Base-by-base conservation (phyloP, 805 yeast genomes). In the Kazachstania bromeliacearum region DNA sequence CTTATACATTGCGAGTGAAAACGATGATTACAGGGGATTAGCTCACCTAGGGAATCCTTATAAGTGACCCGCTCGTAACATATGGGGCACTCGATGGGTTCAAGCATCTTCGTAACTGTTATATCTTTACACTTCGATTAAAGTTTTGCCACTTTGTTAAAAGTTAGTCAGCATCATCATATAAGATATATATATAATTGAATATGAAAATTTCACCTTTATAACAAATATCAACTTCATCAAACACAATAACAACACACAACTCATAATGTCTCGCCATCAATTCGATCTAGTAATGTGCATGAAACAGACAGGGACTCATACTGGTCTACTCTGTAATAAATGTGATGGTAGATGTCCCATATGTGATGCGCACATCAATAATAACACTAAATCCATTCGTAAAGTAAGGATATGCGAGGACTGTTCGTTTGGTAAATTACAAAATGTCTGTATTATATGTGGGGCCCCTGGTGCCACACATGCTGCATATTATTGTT, bases 311-410 rank as follows among this genome's bases (percentile, higher is more conserved):
- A 85, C 95, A 1, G 96, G 96, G 0, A 70, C 76, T 0, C 60
- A 64, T 13, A 55, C 73, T 4, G 97, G 95, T 1, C 62, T 68
- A 34, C 64, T 88, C 3, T 88, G 97, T 50, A 77, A 74, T 22
- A 82, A 72, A 55, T 88, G 97, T 56, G 96, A 88, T 53, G 96
- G 96, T 1, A 70, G 77, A 45, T 88, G 97, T 51, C 96, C 96
- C 3, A 67, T 77, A 3, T 88, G 97, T 57, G 96, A 87, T 52
- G 81, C 95, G 1, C 73, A 70, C 46, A 95, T 85, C 5, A 74
- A 78, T 42, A 85, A 92, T 0, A 70, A 73, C 6, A 66, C 71
- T 2, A 12, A 21, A 9, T 6, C 16, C 7, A 15, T 17, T n/a
- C 25, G 26, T 12, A 58, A 66, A 39, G 96, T 76, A 2, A 66